phyloP scores from a whole-genome alignment of 2,329 filamentous ascomycete species.

The Trichophyton simii region DNA sequence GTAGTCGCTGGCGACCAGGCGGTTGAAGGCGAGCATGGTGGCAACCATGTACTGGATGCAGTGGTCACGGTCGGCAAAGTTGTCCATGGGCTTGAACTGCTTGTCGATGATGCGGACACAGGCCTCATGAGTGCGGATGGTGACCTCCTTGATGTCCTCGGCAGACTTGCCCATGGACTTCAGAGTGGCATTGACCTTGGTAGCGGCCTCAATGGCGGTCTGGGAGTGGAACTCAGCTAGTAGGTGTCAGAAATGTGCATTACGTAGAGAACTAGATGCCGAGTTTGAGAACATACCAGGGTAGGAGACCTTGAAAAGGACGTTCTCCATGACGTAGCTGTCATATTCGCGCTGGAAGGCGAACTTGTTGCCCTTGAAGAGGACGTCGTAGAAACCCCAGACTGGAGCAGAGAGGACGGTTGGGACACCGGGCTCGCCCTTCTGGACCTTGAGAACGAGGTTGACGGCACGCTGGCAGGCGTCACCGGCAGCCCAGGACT shows the following conservation, averaged over 20 bases:
- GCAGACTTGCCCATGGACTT: slow-evolving; percentile 77
- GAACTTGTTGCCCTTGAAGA: slow-evolving; percentile 93
- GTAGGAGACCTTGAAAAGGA: slow-evolving; percentile 99
- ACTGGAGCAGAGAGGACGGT: slow-evolving; percentile 84
- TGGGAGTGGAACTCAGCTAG: slow-evolving; percentile 93
- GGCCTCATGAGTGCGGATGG: slow-evolving; percentile 93
- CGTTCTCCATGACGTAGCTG: slow-evolving; percentile 99
- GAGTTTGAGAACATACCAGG: slow-evolving; percentile 49
- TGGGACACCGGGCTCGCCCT: slow-evolving; percentile 80
- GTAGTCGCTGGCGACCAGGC: slow-evolving; percentile 88
- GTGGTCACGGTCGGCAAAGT: slow-evolving; percentile 98
- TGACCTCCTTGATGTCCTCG: slow-evolving; percentile 83
- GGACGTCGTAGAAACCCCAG: slow-evolving; percentile 98
- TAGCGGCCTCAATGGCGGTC: slow-evolving; percentile 88
- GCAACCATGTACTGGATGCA: slow-evolving; percentile 99
- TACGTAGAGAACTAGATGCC: not conserved
- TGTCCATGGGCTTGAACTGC: slow-evolving; percentile 99
- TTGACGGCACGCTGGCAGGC: slow-evolving; percentile 93
- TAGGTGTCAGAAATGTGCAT: not conserved
- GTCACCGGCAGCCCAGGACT: slow-evolving; percentile 97
- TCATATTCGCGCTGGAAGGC: slow-evolving; percentile 92
- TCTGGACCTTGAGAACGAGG: slow-evolving; percentile 77
- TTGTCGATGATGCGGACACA: slow-evolving; percentile 99
- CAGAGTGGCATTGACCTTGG: slow-evolving; percentile 75
- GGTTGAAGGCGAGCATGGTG: slow-evolving; percentile 90